Evolutionary conservation across 2,329 filamentous ascomycete genomes (phyloP), one percentile per base, ranked within the genome.

Genomic region (Diatrype stigma): DNA sequence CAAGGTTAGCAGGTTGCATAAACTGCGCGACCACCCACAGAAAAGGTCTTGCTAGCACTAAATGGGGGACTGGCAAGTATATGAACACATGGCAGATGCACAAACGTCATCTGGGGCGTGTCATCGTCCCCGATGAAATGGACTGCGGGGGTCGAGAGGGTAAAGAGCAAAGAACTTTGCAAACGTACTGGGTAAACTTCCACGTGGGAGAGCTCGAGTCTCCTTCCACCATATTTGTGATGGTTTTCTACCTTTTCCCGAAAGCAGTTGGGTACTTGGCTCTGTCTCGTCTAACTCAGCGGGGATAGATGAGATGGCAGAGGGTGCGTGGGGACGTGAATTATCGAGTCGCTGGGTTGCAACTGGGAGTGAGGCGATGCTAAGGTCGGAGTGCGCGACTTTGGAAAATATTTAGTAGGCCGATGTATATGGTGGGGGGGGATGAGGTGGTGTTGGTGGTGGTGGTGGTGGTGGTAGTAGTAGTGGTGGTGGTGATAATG

Each of bases 121-220:
- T n/a, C n/a, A n/a, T n/a, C n/a, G n/a, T n/a, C n/a, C n/a, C n/a
- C n/a, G 12, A 37, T 16, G 5, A 37, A 37, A 16, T 37, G 34
- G 34, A 30, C 5, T 30, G 10, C 26, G 26, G 5, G 14, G n/a
- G 66, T 51, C 45, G 53, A 51, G 54, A 57, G 57, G 62, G 56
- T 65, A 58, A 67, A 56, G 48, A 56, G 49, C 64, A 52, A 60
- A 54, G 47, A 51, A 44, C 44, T 53, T 46, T 54, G 47, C 49
- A 55, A 49, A 50, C 90, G 74, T 89, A 96, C 92, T 97, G 93
- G 74, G 93, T 97, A 78, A 97, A 97, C 82, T 97, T 97, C 93
- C 93, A 97, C 76, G 92, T 97, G 70, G 92, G 92, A 77, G 90
- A 87, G 81, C 85, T 90, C 76, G 88, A 82, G 78, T 96, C 91